These are phyloP conservation scores for Vitis amurensis DNA, from an alignment of 164 flowering plant species.

Conservation along the genomic window DNA sequence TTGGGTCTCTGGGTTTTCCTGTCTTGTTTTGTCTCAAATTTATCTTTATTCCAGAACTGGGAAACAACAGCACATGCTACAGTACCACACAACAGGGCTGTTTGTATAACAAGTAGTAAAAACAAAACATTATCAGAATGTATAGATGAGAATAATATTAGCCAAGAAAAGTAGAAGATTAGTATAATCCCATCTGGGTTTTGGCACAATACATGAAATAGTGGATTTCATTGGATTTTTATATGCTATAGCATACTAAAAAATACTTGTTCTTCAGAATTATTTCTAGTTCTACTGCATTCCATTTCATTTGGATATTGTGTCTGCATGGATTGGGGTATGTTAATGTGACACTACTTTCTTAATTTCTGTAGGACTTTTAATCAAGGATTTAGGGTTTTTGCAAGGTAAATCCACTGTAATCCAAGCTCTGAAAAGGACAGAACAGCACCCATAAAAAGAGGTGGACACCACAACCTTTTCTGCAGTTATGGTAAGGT, in stretches of 20 bases:
- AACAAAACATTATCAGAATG: too few relatives aligned
- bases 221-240: too few relatives aligned
- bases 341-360: too few relatives aligned
- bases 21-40: neutral
- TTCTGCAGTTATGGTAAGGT: conserved; percentile 16
- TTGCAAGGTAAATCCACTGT: conserved; percentile 4
- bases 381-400: conserved; percentile 6
- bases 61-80: neutral
- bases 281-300: too few relatives aligned
- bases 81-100: neutral
- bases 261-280: too few relatives aligned
- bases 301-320: too few relatives aligned
- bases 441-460: conserved; percentile 16
- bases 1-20: neutral
- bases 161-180: too few relatives aligned
- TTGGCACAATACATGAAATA: too few relatives aligned
- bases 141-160: too few relatives aligned
- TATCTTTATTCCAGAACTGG: neutral
- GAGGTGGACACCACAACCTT: conserved; percentile 17
- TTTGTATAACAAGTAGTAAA: neutral
- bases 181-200: too few relatives aligned
- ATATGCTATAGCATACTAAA: too few relatives aligned
- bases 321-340: neutral
- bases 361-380: neutral
- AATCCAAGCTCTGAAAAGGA: conserved; percentile 16